phyloP scores from a whole-genome alignment of 176 grass and related monocot genomes.

The Elaeis guineensis region DNA sequence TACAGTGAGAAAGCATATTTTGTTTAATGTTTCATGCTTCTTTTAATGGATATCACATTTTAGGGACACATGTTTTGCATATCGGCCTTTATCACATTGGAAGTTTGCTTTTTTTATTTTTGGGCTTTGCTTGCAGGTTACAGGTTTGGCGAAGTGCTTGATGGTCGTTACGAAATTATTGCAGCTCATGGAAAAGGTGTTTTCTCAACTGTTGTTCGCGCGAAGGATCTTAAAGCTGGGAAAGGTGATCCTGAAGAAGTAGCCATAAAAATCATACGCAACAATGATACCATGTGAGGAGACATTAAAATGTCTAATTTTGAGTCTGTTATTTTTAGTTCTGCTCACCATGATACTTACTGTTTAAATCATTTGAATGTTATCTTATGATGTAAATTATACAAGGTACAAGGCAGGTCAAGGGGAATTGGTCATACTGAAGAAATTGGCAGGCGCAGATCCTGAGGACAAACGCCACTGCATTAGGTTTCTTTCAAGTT shows the following conservation, averaged over 20 bases:
- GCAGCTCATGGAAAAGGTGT: conserved; percentile 92
- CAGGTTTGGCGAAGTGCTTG: conserved; percentile 81
- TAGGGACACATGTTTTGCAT: no score
- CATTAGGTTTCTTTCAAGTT: conserved; percentile 95
- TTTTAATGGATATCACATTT: no score
- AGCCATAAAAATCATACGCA: conserved; percentile 99
- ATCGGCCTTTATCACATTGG: no score
- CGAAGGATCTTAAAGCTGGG: conserved; percentile 89
- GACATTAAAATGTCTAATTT: conserved; percentile 6
- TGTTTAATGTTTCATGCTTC: no score
- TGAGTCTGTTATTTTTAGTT: not conserved
- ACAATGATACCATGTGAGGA: conserved; percentile 95
- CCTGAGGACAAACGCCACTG: conserved; percentile 89
- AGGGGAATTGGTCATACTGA: conserved; percentile 88
- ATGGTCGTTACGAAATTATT: conserved; percentile 86
- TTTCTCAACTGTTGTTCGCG: conserved; percentile 90
- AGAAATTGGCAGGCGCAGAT: conserved; percentile 84
- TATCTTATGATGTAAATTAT: no score
- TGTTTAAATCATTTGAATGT: no score
- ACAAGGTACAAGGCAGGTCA: conserved; percentile 89
- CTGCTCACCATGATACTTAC: no score
- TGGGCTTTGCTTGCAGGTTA: conserved; percentile 34
- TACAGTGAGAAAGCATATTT: no score
- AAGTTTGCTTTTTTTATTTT: no score
- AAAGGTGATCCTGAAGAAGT: conserved; percentile 83